Base-by-base conservation (phyloP, 305 asterid genomes). In the Ilex paraguariensis region DNA sequence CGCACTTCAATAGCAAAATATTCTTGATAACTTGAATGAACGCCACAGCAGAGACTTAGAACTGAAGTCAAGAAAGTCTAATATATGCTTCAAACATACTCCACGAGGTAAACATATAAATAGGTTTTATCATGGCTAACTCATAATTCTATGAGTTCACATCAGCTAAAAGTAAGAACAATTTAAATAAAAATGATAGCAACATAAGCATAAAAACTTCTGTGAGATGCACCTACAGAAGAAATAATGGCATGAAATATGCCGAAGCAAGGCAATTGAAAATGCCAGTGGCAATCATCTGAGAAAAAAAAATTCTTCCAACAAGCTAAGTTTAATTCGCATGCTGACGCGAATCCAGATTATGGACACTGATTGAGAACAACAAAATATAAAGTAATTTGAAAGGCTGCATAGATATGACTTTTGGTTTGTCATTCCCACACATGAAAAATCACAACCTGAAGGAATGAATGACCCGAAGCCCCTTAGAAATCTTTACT, bases 401-500 rank as follows among this genome's bases (percentile, higher is more conserved):
- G 42, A 36, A 36, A 36, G 42, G 9, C 67, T 51, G 50, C 61
- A 62, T 39, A 42, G 30, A 14, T 6, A 60, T 65, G 61, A 51
- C 30, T 33, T 21, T 8, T 36, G 32, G 62, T 63, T 53, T 4
- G n/a, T 67, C 7, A 64, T 32, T 49, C 48, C 64, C 45, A 33
- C 31, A 13, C 10, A 60, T 46, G 66, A 21, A 48, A 66, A 39
- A 55, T 53, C 14, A 15, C 54, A 36, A 36, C 42, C 42, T n/a
- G n/a, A 49, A 55, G 59, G 58, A 15, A 56, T 31, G 51, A 70
- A 46, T 59, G 58, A 56, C 21, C 50, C 12, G 9, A 61, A 56
- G 44, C 58, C 42, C 42, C 42, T 36, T 36, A 4, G 7, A 36
- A 61, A 56, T 68, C n/a, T 13, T 59, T 62, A 52, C 36, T 28